A percentile compares a stretch with the other conserved stretches of the same genome.
These are phyloP conservation scores for Kluyveromyces sp. DNA, from an alignment of 1,139 yeast species.

Conservation along the genomic window DNA sequence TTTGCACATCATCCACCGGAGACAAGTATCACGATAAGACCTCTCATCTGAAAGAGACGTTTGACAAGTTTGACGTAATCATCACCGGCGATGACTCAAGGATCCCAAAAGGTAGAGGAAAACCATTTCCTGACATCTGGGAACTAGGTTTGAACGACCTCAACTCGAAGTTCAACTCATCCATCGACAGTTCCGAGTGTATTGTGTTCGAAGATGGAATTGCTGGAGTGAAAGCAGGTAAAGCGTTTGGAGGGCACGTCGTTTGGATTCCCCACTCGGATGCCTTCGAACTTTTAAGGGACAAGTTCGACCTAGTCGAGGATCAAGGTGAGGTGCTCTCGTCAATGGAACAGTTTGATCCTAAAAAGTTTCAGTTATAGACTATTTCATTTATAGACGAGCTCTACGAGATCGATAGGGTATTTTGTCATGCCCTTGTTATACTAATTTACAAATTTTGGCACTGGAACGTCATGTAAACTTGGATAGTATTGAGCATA, in stretches of 20 bases:
- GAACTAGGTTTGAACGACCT: constrained; percentile 64
- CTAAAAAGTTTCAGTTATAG: constrained; percentile 40
- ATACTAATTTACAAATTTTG: not conserved
- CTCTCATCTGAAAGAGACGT: constrained; percentile 52
- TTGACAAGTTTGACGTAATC: constrained; percentile 57
- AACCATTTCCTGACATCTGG: constrained; percentile 93
- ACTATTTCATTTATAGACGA: not conserved
- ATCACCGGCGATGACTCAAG: constrained; percentile 86
- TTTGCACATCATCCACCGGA: constrained; percentile 80
- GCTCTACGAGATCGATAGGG: not conserved
- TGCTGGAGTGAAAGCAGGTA: constrained; percentile 81
- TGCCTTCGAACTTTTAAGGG: constrained; percentile 48
- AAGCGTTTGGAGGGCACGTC: constrained; percentile 76
- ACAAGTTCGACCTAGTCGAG: constrained; percentile 43
- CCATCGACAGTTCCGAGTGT: constrained; percentile 67
- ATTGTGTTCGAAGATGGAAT: constrained; percentile 90
- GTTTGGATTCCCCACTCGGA: constrained; percentile 88
- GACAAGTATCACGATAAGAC: constrained; percentile 64
- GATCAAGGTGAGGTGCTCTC: constrained; percentile 51
- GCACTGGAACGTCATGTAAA: not conserved
- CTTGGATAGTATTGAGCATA: not conserved
- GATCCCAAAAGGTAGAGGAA: constrained; percentile 78
- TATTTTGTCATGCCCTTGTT: constrained; percentile 2
- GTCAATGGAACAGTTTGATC: constrained; percentile 50
- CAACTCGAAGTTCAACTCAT: constrained; percentile 43